A percentile compares a stretch with the other conserved stretches of the same genome.
These are phyloP conservation scores for Vigna reflexopilosa DNA, from an alignment of 306 rosid genomes.

Conservation along the genomic window DNA sequence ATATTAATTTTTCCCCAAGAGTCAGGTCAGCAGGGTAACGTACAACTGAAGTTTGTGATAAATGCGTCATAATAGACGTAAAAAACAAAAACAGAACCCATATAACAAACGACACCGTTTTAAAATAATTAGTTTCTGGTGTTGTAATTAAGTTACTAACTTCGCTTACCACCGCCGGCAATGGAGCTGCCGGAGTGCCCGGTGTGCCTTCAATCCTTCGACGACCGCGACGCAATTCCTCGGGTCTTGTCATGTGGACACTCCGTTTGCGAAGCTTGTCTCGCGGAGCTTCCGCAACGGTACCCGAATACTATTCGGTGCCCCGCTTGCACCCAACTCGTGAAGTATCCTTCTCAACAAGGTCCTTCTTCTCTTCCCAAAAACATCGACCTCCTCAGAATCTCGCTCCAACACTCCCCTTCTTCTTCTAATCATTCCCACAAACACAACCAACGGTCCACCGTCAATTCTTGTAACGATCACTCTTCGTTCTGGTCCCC, in stretches of 20 bases:
- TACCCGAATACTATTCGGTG: constrained; percentile 75
- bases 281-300: constrained; percentile 61
- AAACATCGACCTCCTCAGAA: constrained; percentile 88
- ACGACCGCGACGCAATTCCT: constrained; percentile 64
- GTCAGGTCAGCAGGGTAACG: no score
- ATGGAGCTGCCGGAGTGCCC: constrained; percentile 93
- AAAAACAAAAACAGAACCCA: neutral
- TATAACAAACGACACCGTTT: constrained; percentile 31
- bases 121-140: no score
- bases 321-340: constrained; percentile 87
- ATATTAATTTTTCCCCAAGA: no score
- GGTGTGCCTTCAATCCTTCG: constrained; percentile 80
- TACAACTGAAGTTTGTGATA: no score
- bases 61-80: no score
- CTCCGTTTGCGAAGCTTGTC: constrained; percentile 74
- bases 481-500: constrained; percentile 68
- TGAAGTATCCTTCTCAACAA: constrained; percentile 63
- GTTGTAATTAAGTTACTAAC: neutral
- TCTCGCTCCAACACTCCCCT: constrained; percentile 48
- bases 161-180: neutral
- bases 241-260: constrained; percentile 84
- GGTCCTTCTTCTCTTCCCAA: constrained; percentile 86
- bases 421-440: neutral
- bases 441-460: constrained; percentile 41
- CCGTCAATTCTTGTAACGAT: neutral